A percentile compares a stretch with the other conserved stretches of the same genome.
phyloP scores from a whole-genome alignment of 768 basidiomycete species.

The Rhodosporidiobolus odoratus region DNA sequence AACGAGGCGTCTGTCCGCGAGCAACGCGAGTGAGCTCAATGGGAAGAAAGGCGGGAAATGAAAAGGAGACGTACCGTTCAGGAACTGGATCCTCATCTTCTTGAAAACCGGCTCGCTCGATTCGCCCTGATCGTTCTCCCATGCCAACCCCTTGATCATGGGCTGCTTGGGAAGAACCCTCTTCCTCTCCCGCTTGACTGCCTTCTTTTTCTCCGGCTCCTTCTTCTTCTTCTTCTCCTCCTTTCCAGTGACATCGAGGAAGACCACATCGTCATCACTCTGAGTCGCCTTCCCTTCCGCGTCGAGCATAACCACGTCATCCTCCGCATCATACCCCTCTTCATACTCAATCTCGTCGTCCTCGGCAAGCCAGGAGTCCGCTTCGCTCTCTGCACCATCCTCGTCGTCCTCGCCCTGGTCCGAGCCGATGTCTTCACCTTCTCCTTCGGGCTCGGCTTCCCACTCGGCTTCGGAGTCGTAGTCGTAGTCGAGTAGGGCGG shows the following conservation, averaged over 20 bases:
- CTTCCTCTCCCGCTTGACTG: background rate
- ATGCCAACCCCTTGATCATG: slow-evolving; percentile 25
- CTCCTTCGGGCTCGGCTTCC: slow-evolving; percentile 66
- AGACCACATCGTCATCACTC: slow-evolving; percentile 17
- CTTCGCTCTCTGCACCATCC: background rate
- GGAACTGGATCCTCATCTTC: slow-evolving; percentile 26
- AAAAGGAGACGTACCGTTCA: slow-evolving; percentile 33
- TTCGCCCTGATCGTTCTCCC: slow-evolving; percentile 14
- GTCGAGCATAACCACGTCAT: slow-evolving; percentile 27
- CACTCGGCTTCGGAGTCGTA: slow-evolving; percentile 96
- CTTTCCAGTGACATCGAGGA: slow-evolving; percentile 16
- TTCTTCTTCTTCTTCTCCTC: slow-evolving; percentile 20
- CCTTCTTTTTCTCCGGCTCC: slow-evolving; percentile 24
- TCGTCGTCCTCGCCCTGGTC: slow-evolving; percentile 18
- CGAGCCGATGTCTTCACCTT: slow-evolving; percentile 36
- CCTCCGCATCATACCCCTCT: slow-evolving; percentile 36
- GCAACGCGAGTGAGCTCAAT: no score
- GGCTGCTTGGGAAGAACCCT: slow-evolving; percentile 1
- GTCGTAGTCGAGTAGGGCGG: slow-evolving; percentile 71
- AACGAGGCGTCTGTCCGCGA: slow-evolving; percentile 18
- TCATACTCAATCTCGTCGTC: slow-evolving; percentile 43
- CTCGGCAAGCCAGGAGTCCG: slow-evolving; percentile 39
- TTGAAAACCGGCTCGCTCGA: slow-evolving; percentile 15
- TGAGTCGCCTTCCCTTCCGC: slow-evolving; percentile 9
- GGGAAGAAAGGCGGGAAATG: background rate